These are phyloP conservation scores for Kodamaea neixiangensis DNA, from an alignment of 805 yeast genomes.

Conservation along the genomic window DNA sequence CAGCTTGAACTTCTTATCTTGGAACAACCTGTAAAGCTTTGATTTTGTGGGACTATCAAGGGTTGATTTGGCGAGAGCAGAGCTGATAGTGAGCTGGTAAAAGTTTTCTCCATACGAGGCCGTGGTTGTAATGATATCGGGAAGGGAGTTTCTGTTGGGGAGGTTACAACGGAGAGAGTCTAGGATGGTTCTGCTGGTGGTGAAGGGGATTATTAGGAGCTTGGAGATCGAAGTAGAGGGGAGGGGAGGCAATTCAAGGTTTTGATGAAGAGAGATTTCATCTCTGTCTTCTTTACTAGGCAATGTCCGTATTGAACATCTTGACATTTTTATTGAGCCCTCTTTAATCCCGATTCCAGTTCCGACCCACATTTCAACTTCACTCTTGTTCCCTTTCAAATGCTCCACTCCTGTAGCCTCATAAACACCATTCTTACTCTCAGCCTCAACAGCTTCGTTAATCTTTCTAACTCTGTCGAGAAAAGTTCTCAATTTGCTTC, in stretches of 20 bases:
- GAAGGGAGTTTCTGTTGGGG: slow-evolving; percentile 10
- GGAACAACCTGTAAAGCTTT: slow-evolving; percentile 4
- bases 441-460: slow-evolving; percentile 2
- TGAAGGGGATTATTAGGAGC: slow-evolving; percentile 15
- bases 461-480: slow-evolving; percentile 10
- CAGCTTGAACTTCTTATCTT: slow-evolving; percentile 17
- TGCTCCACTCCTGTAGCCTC: background rate
- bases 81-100: slow-evolving; percentile 14
- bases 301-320: background rate
- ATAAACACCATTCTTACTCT: background rate
- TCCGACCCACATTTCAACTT: background rate
- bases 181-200: slow-evolving; percentile 16
- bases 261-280: background rate
- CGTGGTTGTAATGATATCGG: slow-evolving; percentile 19
- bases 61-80: slow-evolving; percentile 8
- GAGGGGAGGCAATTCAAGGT: background rate
- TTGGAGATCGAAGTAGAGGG: background rate
- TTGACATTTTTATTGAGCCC: background rate
- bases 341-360: background rate
- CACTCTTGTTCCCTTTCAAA: background rate
- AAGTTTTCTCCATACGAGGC: slow-evolving; percentile 19
- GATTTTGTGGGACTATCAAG: background rate
- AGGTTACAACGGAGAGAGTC: slow-evolving; percentile 5
- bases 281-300: too few species aligned
- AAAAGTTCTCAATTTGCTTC: slow-evolving; percentile 13